Conservation (phyloP, 2,329 filamentous ascomycete species). For the Tolypocladium ovalisporum region DNA sequence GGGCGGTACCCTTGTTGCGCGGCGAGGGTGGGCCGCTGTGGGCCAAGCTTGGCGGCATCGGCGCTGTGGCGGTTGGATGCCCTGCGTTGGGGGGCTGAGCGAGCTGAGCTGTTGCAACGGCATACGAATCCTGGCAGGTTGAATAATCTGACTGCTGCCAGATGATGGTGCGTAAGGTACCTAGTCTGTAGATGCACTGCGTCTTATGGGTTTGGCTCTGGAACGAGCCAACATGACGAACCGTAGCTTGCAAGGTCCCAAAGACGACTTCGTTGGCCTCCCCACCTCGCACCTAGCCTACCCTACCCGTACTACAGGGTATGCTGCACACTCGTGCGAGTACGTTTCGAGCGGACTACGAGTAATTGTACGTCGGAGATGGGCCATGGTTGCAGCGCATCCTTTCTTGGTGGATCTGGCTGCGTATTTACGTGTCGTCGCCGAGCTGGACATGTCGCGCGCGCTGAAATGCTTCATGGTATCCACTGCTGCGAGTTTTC, state of each 20-base stretch:
- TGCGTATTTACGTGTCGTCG: background rate
- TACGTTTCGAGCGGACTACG: background rate
- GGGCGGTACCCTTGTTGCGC: background rate
- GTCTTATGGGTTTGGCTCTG: no score
- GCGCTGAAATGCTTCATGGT: background rate
- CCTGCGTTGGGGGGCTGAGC: background rate
- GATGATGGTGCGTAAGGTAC: no score
- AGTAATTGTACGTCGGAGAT: background rate
- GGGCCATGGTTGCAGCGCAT: background rate
- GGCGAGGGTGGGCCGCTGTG: background rate
- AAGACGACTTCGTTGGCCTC: background rate
- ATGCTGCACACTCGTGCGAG: background rate
- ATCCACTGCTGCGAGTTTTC: background rate
- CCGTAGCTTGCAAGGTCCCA: no score
- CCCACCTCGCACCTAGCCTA: background rate
- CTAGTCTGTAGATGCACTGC: no score
- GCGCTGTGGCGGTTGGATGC: background rate
- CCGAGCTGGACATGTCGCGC: background rate
- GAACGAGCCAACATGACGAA: no score
- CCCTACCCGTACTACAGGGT: background rate
- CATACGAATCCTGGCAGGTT: no score
- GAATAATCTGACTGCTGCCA: background rate
- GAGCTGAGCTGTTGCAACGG: background rate
- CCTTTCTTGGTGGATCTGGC: background rate
- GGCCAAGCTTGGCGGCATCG: background rate